Percentiles rank a stretch among this genome's conserved stretches.
Conservation (phyloP, 495 filamentous ascomycete genomes). For the Apodospora peruviana region DNA sequence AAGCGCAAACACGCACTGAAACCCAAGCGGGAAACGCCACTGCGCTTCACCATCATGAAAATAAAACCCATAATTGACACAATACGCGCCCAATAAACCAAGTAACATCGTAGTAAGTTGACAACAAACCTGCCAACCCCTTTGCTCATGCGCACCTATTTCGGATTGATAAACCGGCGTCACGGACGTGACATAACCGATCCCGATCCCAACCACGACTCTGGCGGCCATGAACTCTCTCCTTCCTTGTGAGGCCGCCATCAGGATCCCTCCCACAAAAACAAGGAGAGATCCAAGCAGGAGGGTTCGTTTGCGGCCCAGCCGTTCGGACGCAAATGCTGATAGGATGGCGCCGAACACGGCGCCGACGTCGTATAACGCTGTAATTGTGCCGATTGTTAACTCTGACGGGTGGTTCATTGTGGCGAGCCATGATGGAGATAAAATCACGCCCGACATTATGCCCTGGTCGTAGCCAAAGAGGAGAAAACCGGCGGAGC, state of each 20-base stretch:
- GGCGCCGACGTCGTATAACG: constrained; percentile 50
- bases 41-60: constrained; percentile 29
- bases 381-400: constrained; percentile 58
- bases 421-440: constrained; percentile 27
- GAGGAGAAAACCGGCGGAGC: constrained; percentile 40
- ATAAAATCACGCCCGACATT: constrained; percentile 44
- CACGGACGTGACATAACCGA: constrained; percentile 54
- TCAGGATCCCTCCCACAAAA: constrained; percentile 48
- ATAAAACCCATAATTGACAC: constrained; percentile 35
- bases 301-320: constrained; percentile 52
- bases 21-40: constrained; percentile 48
- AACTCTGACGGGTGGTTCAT: constrained; percentile 34
- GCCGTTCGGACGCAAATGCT: constrained; percentile 31
- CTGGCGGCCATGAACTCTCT: constrained; percentile 46
- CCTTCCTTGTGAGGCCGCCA: constrained; percentile 32
- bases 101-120: constrained; percentile 20
- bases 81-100: constrained; percentile 29
- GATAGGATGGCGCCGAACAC: constrained; percentile 31
- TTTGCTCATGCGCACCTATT: constrained; percentile 43
- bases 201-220: constrained; percentile 61
- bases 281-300: constrained; percentile 54
- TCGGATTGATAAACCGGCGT: constrained; percentile 57
- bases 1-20: constrained; percentile 42
- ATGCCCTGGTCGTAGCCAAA: constrained; percentile 41
- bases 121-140: constrained; percentile 37